Conservation (phyloP, 305 asterid species). For the Lippia alba region DNA sequence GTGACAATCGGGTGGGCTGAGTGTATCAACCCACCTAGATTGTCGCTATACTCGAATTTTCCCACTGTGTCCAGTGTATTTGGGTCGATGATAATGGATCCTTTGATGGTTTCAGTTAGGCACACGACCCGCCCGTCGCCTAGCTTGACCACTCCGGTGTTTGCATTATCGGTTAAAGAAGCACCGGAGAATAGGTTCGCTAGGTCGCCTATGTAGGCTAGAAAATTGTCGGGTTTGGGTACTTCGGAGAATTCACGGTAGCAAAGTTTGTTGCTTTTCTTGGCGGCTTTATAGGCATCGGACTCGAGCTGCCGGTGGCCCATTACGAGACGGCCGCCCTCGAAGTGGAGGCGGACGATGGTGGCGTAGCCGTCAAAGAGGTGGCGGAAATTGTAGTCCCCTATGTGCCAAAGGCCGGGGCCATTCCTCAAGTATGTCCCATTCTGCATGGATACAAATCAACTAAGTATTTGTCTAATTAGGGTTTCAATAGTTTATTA, state of each 20-base stretch:
- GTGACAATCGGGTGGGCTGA: constrained; percentile 99
- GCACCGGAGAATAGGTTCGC: constrained; percentile 88
- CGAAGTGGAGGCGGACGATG: constrained; percentile 79
- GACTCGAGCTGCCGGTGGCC: constrained; percentile 89
- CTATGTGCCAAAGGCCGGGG: constrained; percentile 94
- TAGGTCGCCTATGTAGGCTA: constrained; percentile 77
- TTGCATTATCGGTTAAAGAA: constrained; percentile 86
- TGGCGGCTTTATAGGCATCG: constrained; percentile 85
- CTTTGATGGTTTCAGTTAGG: constrained; percentile 85
- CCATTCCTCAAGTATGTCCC: constrained; percentile 96
- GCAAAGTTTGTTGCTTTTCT: constrained; percentile 64
- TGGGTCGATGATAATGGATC: constrained; percentile 77
- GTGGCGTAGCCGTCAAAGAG: constrained; percentile 98
- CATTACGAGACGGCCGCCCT: constrained; percentile 64
- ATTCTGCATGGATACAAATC: constrained; percentile 56
- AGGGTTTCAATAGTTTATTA: background rate
- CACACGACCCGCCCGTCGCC: constrained; percentile 93
- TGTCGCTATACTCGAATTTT: constrained; percentile 67
- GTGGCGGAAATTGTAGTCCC: constrained; percentile 88
- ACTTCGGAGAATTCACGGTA: constrained; percentile 88
- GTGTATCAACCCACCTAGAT: constrained; percentile 76
- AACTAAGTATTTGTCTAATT: background rate
- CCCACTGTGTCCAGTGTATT: constrained; percentile 70
- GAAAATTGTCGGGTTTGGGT: constrained; percentile 74
- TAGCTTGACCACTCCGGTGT: constrained; percentile 87